phyloP scores from a whole-genome alignment of 2,329 filamentous ascomycete genomes.

The Blastomyces emzantsi region DNA sequence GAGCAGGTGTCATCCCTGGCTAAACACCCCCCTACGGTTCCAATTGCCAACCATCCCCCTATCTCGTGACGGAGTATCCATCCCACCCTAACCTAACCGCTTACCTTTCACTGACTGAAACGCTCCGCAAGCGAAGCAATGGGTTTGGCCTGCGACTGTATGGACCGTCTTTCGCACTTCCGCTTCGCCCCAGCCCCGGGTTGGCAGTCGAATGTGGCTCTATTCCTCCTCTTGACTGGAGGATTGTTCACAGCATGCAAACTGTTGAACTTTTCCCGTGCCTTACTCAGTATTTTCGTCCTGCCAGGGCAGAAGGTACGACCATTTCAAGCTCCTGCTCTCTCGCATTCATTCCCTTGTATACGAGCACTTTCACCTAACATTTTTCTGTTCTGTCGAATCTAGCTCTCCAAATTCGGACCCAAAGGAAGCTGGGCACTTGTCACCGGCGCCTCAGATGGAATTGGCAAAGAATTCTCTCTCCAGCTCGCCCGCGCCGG shows the following conservation, averaged over 20 bases:
- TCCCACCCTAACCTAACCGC: neutral
- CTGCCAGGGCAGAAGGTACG: slow-evolving; percentile 46
- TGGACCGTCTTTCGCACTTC: slow-evolving; percentile 27
- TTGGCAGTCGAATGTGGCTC: slow-evolving; percentile 29
- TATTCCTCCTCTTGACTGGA: slow-evolving; percentile 41
- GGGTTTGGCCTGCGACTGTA: slow-evolving; percentile 27
- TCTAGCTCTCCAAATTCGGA: slow-evolving; percentile 78
- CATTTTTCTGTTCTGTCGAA: neutral
- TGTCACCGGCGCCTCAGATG: slow-evolving; percentile 90
- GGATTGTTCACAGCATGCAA: slow-evolving; percentile 51
- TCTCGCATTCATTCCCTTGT: neutral
- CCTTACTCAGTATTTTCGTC: slow-evolving; percentile 60
- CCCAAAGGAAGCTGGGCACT: slow-evolving; percentile 89
- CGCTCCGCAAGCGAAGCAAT: slow-evolving; percentile 17
- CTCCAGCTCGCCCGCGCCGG: slow-evolving; percentile 80
- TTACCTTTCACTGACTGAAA: slow-evolving; percentile 2
- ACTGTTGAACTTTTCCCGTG: slow-evolving; percentile 49
- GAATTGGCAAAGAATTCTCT: slow-evolving; percentile 93
- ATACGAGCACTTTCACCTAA: neutral
- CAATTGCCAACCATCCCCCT: neutral
- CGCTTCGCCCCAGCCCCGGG: slow-evolving; percentile 29
- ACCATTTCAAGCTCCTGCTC: slow-evolving; percentile 9
- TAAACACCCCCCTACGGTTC: neutral
- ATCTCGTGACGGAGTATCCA: neutral
- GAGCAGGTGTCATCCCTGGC: neutral